A percentile compares a stretch with the other conserved stretches of the same genome.
Conservation (phyloP, 441 rosid species). For the Erodium texanum region DNA sequence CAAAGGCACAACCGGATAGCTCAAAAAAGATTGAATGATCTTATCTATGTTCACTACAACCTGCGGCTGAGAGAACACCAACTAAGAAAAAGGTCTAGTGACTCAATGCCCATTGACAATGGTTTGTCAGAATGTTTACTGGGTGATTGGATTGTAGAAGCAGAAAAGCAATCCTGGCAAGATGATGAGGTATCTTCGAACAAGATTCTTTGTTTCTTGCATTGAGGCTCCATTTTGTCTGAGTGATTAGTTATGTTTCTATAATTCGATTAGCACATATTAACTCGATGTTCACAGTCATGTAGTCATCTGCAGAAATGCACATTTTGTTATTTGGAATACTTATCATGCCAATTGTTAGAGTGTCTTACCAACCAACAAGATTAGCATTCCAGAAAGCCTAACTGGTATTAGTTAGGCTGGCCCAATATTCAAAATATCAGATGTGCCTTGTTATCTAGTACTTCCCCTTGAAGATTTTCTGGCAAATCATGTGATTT, state of each 20-base stretch:
- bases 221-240: not conserved
- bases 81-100: conserved; percentile 29
- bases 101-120: conserved; percentile 39
- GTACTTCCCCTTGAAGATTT: no score
- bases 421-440: not conserved
- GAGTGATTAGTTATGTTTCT: conserved; percentile 6
- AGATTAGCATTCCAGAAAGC: no score
- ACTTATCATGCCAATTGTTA: no score
- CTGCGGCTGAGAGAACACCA: conserved; percentile 50
- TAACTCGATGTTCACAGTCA: no score
- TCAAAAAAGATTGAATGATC: conserved; percentile 46
- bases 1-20: conserved; percentile 44
- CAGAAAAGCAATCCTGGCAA: conserved; percentile 31
- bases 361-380: no score
- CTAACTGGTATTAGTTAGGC: no score
- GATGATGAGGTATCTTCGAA: conserved; percentile 51
- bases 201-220: not conserved
- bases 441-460: not conserved
- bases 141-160: conserved; percentile 54
- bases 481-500: not conserved
- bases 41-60: conserved; percentile 59
- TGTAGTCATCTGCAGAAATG: not conserved
- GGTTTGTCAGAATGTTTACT: conserved; percentile 40
- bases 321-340: not conserved
- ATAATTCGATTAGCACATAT: not conserved